These are phyloP conservation scores for Cladosporium cucumerinum DNA, from an alignment of 2,329 filamentous ascomycete species.

Conservation along the genomic window DNA sequence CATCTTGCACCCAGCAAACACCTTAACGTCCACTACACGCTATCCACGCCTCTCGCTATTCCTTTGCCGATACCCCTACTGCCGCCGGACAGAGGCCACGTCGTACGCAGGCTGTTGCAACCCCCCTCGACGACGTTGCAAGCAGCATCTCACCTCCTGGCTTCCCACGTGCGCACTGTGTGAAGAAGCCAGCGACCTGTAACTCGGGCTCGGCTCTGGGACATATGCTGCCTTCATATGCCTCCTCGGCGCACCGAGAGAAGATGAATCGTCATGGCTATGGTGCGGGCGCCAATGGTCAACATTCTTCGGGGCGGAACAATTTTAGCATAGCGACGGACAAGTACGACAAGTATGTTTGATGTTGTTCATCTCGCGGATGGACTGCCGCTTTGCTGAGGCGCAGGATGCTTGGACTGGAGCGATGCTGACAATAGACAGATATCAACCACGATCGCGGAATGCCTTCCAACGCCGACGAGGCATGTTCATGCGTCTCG, in stretches of 20 bases:
- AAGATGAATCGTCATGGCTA: conserved; percentile 89
- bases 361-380: neutral
- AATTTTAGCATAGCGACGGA: conserved; percentile 85
- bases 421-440: conserved; percentile 37
- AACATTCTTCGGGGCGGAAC: conserved; percentile 55
- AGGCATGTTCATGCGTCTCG: conserved; percentile 68
- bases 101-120: neutral
- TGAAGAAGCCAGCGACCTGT: neutral
- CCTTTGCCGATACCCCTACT: neutral
- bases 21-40: neutral
- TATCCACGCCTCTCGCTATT: conserved; percentile 2
- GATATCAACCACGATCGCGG: conserved; percentile 81
- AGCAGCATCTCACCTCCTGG: conserved; percentile 11
- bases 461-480: conserved; percentile 66
- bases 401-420: neutral
- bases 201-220: neutral
- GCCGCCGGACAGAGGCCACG: conserved; percentile 6
- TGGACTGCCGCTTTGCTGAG: neutral
- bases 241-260: conserved; percentile 52
- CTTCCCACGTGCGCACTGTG: conserved; percentile 9
- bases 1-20: neutral
- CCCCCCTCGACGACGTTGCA: neutral
- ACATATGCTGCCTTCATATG: conserved; percentile 60
- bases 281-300: conserved; percentile 63
- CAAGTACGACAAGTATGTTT: conserved; percentile 57